These are phyloP conservation scores for Tulasnella sp. DNA, from an alignment of 768 basidiomycete genomes.

Conservation along the genomic window DNA sequence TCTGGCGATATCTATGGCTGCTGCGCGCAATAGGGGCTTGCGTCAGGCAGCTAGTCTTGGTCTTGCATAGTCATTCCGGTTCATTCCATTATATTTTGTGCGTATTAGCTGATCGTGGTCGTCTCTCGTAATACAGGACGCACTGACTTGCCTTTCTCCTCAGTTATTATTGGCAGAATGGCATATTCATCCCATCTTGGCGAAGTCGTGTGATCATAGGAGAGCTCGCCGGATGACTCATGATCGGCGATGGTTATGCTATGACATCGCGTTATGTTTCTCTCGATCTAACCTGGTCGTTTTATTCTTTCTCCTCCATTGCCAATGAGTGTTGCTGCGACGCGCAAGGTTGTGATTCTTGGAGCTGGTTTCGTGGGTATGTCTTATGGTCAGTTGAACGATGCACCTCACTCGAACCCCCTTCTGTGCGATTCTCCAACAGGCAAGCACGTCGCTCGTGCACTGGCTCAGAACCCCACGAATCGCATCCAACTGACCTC, in stretches of 20 bases:
- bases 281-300: neutral
- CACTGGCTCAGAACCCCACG: slow-evolving; percentile 33
- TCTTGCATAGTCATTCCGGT: neutral
- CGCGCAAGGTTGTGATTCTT: slow-evolving; percentile 30
- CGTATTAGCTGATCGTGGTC: too few species aligned
- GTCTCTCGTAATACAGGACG: too few species aligned
- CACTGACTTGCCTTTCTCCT: too few species aligned
- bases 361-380: slow-evolving; percentile 51
- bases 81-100: too few species aligned
- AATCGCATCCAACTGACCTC: slow-evolving; percentile 49
- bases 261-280: neutral
- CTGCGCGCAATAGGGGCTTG: slow-evolving; percentile 58
- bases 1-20: slow-evolving; percentile 63
- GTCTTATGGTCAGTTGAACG: slow-evolving; percentile 8
- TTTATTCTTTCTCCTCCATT: neutral
- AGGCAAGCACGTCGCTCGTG: slow-evolving; percentile 52
- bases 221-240: neutral
- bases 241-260: neutral
- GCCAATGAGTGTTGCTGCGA: neutral
- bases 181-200: too few species aligned
- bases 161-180: too few species aligned
- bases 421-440: neutral
- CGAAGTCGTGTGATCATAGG: too few species aligned
- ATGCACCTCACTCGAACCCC: neutral
- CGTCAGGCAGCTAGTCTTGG: slow-evolving; percentile 24